Base-by-base conservation (phyloP, 805 yeast genomes). In the Wickerhamomyces strasburgensis region DNA sequence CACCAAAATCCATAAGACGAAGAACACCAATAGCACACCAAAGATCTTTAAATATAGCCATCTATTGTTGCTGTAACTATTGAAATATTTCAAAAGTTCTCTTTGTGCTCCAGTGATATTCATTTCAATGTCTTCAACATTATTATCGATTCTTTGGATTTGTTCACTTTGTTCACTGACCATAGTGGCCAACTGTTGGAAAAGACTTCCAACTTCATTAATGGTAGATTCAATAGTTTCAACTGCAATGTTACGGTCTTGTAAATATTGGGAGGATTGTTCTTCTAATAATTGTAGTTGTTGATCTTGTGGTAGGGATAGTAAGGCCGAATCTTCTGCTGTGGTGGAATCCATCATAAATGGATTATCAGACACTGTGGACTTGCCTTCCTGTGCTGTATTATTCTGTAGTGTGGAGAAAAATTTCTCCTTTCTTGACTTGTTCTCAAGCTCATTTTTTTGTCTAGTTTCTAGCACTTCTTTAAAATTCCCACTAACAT, bases 171-270 rank as follows among this genome's bases (percentile, higher is more conserved):
- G 98, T 60, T 93, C 98, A 44, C 85, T 88, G 6, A 93, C 97
- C 98, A 93, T 90, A 1, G 95, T 83, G 5, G 98, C 96, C 51
- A 93, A 70, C 61, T 93, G 98, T 52, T 85, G 90, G 65, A 93
- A 93, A 42, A 93, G 70, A 34, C 84, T 83, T 29, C 98, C 98
- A 33, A 93, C 95, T 60, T 93, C 98, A 54, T 90, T 90, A 43
- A 93, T 93, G 0, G 98, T 93, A n/a, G 87, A 74, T 58, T 93
- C 98, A 34, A 93, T 93, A 0, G 97, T 86, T 56, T 90, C 98
- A 35, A 93, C 96, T 0, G 98, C 98, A 31, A 80, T 60, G 51
- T 80, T 81, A 52, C 98, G 73, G 48, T 84, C 93, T 52, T 80
- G 90, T 38, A 89, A 65, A 56, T 93, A 93, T 38, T 70, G 70